Evolutionary conservation across 805 yeast species (phyloP).

Genomic region (Spathaspora arborariae): DNA sequence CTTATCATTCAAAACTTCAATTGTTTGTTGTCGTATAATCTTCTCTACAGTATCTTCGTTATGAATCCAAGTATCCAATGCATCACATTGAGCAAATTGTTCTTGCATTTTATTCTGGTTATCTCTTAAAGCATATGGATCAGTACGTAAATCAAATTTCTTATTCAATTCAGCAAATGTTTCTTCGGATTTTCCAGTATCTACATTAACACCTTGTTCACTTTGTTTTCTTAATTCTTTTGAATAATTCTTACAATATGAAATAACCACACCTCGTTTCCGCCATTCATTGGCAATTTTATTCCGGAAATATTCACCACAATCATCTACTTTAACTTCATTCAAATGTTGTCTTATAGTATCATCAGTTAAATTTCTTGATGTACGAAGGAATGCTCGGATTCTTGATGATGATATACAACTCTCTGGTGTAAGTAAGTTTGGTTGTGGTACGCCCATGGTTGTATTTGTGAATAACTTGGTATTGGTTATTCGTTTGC

Average conservation of each 20-base stretch:
- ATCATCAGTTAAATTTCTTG: conserved; percentile 40
- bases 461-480: not conserved
- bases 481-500: not conserved
- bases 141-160: conserved; percentile 28
- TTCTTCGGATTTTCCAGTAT: not conserved
- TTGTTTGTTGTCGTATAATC: conserved; percentile 31
- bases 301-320: conserved; percentile 25
- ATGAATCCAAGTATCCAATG: conserved; percentile 32
- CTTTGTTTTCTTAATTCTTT: conserved; percentile 17
- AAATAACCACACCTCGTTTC: conserved; percentile 25
- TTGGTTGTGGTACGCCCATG: not conserved
- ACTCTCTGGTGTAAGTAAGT: conserved; percentile 25
- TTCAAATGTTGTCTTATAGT: conserved; percentile 35
- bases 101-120: conserved; percentile 18
- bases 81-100: conserved; percentile 22
- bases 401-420: conserved; percentile 32
- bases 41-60: conserved; percentile 33
- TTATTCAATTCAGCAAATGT: conserved; percentile 5
- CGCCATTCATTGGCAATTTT: conserved; percentile 36
- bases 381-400: conserved; percentile 35
- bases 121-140: conserved; percentile 35
- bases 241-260: conserved; percentile 29
- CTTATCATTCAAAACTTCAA: conserved; percentile 29
- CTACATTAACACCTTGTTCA: not conserved
- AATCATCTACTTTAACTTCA: conserved; percentile 19